Base-by-base conservation (phyloP, 495 filamentous ascomycete genomes). In the Lasiosphaeria ovina region DNA sequence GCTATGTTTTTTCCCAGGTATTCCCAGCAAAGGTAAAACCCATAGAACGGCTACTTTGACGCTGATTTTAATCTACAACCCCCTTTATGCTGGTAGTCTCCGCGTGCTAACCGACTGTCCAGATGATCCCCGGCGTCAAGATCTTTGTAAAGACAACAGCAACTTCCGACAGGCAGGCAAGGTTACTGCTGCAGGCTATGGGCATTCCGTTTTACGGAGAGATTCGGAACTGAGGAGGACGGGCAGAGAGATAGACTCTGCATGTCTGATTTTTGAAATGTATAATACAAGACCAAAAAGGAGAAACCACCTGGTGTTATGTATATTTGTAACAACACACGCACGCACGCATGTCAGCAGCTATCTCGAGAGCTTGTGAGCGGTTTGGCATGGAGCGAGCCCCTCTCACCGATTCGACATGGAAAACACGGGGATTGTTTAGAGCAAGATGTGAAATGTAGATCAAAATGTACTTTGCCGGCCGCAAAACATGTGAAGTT, bases 91-190 rank as follows among this genome's bases (percentile, higher is more conserved):
- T 36, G 51, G 62, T 47, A 61, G 57, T 24, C 24, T 24, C 24
- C 24, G 24, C 2, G 35, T 35, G 35, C 51, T 47, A 47, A 64
- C 67, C 48, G 47, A 51, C 32, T 51, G 52, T 89, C 32, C 91
- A 89, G 78, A 93, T 97, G 93, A 90, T 98, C 52, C 91, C 94
- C 5, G 92, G 91, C 68, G 89, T 89, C 74, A 85, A 95, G 64
- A 83, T 98, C 57, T 89, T 87, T 38, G 72, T 97, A 57, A 90
- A 97, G 74, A 98, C 94, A 5, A 84, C 89, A 38, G 94, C 94
- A 47, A 92, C 79, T 17, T 95, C 89, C 16, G 93, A 98, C 68
- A 87, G 87, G 66, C 93, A 98, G 68, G 95, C 92, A n/a, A 84
- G 90, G 62, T 69, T 98, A 59, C 79, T 98, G 57, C 81, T 97